phyloP scores from a whole-genome alignment of 2,329 filamentous ascomycete species.

The Cryphonectria parasitica region DNA sequence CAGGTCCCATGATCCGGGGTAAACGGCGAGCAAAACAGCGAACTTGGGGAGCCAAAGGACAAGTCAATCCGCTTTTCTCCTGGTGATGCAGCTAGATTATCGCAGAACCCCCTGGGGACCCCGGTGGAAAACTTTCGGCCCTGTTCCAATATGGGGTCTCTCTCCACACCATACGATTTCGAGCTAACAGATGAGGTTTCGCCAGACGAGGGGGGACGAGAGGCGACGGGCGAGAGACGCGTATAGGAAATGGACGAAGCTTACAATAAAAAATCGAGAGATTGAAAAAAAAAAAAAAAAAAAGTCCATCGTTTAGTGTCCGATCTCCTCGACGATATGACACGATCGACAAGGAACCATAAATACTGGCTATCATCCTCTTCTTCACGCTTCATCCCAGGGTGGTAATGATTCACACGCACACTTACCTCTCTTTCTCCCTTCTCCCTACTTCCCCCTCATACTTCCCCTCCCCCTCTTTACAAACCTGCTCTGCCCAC shows the following conservation, averaged over 20 bases:
- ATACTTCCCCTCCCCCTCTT: neutral
- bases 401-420: neutral
- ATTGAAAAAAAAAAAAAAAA: too few relatives aligned
- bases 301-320: neutral
- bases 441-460: neutral
- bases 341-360: slow-evolving; percentile 6
- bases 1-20: slow-evolving; percentile 22
- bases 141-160: slow-evolving; percentile 23
- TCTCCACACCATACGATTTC: slow-evolving; percentile 22
- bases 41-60: neutral
- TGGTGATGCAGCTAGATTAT: slow-evolving; percentile 6
- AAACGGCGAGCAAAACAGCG: slow-evolving; percentile 28
- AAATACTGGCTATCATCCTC: slow-evolving; percentile 6
- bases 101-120: slow-evolving; percentile 19
- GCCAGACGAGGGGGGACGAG: neutral
- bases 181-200: slow-evolving; percentile 5
- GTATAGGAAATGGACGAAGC: neutral
- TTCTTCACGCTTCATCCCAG: neutral
- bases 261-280: neutral
- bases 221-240: neutral
- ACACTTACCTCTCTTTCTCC: neutral
- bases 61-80: neutral
- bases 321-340: neutral
- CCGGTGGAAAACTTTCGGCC: slow-evolving; percentile 20
- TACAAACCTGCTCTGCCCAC: neutral